A percentile compares a stretch with the other conserved stretches of the same genome.
phyloP scores from a whole-genome alignment of 805 yeast species.

The Hanseniaspora thailandica region DNA sequence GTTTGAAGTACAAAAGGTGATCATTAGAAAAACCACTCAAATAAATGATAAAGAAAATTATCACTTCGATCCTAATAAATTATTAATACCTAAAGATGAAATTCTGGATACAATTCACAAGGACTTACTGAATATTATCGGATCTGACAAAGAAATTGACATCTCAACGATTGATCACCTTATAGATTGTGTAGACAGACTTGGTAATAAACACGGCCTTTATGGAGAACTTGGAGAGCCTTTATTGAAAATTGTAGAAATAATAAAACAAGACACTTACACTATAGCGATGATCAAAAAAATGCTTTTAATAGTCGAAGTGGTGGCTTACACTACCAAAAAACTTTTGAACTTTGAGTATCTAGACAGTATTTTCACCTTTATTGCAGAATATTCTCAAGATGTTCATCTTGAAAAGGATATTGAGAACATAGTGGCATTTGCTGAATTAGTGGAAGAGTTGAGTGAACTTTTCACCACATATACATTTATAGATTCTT shows the following conservation, averaged over 20 bases:
- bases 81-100: neutral
- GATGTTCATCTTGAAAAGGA: conserved; percentile 24
- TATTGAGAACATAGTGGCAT: conserved; percentile 31
- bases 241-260: neutral
- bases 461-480: neutral
- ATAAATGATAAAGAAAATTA: neutral
- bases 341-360: conserved; percentile 5
- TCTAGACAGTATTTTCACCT: conserved; percentile 16
- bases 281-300: neutral
- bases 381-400: conserved; percentile 19
- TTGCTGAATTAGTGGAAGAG: neutral
- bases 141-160: neutral
- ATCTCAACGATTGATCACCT: neutral
- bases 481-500: conserved; percentile 33
- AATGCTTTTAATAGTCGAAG: conserved; percentile 10
- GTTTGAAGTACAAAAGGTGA: neutral
- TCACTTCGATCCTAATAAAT: neutral
- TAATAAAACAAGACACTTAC: neutral
- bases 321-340: neutral
- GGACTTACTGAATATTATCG: neutral
- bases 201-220: neutral
- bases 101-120: neutral
- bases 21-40: neutral
- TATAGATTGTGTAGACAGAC: neutral
- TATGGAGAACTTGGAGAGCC: neutral